Conservation (phyloP, 2,329 filamentous ascomycete genomes). For the Dryadomyces quercivorus region DNA sequence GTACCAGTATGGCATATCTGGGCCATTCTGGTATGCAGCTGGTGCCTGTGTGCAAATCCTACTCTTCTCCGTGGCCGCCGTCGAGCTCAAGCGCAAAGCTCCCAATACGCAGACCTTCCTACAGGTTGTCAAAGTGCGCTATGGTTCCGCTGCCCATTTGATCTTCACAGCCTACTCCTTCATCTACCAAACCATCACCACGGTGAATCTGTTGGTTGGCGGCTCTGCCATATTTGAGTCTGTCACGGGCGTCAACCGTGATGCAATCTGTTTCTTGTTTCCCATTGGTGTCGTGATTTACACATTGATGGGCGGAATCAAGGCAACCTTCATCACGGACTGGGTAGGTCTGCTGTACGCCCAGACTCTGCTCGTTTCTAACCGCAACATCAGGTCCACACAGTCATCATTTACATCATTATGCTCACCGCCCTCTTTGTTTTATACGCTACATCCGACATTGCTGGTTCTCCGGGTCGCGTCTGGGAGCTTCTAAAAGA, state of each 20-base stretch:
- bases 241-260: slow-evolving; percentile 60
- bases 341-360: slow-evolving; percentile 38
- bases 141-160: slow-evolving; percentile 57
- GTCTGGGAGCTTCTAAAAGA: slow-evolving; percentile 67
- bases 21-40: slow-evolving; percentile 46
- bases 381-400: slow-evolving; percentile 35
- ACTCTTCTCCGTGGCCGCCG: slow-evolving; percentile 78
- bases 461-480: slow-evolving; percentile 59
- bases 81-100: slow-evolving; percentile 73
- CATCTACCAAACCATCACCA: slow-evolving; percentile 79
- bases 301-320: slow-evolving; percentile 65
- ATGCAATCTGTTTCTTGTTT: slow-evolving; percentile 71
- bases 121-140: slow-evolving; percentile 69
- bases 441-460: slow-evolving; percentile 59
- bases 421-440: slow-evolving; percentile 77
- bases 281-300: slow-evolving; percentile 72
- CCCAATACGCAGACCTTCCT: slow-evolving; percentile 78
- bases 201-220: slow-evolving; percentile 76
- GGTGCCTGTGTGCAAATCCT: slow-evolving; percentile 75
- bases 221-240: slow-evolving; percentile 61
- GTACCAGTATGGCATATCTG: slow-evolving; percentile 61
- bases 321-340: slow-evolving; percentile 76
- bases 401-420: slow-evolving; percentile 67
- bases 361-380: not conserved
- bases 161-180: slow-evolving; percentile 74